phyloP scores from a whole-genome alignment of 129 eudicot genomes.

The Flaveria linearis region DNA sequence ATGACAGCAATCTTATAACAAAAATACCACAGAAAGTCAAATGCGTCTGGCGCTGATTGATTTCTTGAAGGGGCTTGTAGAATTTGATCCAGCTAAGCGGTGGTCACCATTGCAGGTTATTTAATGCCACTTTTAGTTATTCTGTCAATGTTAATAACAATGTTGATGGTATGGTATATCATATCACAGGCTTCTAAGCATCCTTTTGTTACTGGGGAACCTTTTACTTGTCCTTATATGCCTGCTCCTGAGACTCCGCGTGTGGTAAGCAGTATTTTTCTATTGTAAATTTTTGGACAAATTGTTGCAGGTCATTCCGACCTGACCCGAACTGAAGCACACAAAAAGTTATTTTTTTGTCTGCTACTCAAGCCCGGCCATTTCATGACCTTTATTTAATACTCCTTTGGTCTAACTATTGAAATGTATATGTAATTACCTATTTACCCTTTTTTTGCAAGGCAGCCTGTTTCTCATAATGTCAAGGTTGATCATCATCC shows the following conservation, averaged over 20 bases:
- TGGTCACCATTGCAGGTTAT: conserved; percentile 97
- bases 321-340: not conserved
- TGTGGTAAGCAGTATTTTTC: conserved; percentile 51
- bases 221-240: conserved; percentile 79
- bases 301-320: not conserved
- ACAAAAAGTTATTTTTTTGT: not conserved
- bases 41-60: conserved; percentile 77
- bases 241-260: conserved; percentile 95
- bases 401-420: conserved; percentile 5
- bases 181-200: conserved; percentile 86
- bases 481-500: conserved; percentile 91
- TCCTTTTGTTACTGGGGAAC: conserved; percentile 96
- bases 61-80: conserved; percentile 93
- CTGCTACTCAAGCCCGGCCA: not conserved
- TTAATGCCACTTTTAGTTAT: conserved; percentile 1
- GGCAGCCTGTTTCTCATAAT: conserved; percentile 79
- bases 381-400: not conserved
- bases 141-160: not conserved
- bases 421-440: not conserved
- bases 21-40: conserved; percentile 61
- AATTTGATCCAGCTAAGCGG: conserved; percentile 92
- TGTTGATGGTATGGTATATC: conserved; percentile 23
- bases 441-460: conserved; percentile 7
- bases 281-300: not conserved
- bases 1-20: conserved; percentile 9